Base-by-base conservation (phyloP, 352 stramenopile species). In the Pythium dissimile region DNA sequence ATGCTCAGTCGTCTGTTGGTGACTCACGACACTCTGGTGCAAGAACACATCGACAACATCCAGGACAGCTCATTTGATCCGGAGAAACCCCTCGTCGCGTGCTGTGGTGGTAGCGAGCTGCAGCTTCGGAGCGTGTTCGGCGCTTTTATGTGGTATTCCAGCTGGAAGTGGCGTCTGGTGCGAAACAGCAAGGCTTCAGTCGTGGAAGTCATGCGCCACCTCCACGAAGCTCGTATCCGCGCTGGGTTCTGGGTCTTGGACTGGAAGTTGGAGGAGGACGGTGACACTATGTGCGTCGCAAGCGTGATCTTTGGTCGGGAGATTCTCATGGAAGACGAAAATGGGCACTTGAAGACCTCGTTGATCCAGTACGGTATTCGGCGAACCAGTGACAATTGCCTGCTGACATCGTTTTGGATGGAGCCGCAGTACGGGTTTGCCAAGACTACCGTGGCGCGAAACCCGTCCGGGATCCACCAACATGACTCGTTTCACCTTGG, bases 391-490 rank as follows among this genome's bases (percentile, higher is more conserved):
- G 82, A 90, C 43, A 84, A 80, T 30, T 86, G 69, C n/a, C 61
- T 95, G 30, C 75, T 91, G 71, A 95, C 84, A 10, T 94, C 84
- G 7, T 84, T 95, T 31, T 95, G 86, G 86, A 94, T 95, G 84
- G 86, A 95, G 58, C 86, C 86, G 3, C 81, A 92, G 54, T 77
- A 92, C 63, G 84, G 84, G 5, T 68, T 78, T 41, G 71, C 89
- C 18, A 88, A 88, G 46, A 76, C 69, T 18, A 76, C 67, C 0
- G 39, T 91, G 23, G 77, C 81, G 1, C 18, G 51, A 1, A 31
- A 50, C 20, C 10, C 44, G 15, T 54, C 70, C 31, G 47, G 72
- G 34, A 60, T 67, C 27, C 76, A 81, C 27, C 38, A 59, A n/a
- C 77, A 61, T 5, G 80, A 91, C 46, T 71, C 41, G 4, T 88